Base-by-base conservation (phyloP, 139 green algal species). In the Chlamydomonas schloesseri region DNA sequence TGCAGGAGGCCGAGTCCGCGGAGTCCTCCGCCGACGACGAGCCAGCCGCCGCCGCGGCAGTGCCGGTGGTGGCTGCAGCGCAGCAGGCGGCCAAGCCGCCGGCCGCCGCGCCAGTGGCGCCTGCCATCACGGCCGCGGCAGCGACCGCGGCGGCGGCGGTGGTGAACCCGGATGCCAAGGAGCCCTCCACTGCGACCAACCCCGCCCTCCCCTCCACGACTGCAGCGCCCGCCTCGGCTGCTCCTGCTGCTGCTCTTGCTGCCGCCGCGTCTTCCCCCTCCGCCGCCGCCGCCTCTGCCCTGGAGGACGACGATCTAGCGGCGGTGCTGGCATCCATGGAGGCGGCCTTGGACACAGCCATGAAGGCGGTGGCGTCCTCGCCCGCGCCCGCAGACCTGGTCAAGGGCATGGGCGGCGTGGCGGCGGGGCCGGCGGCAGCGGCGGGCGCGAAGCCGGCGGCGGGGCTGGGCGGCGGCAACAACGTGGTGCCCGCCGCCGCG, bases 321-420 rank as follows among this genome's bases (percentile, higher is more conserved):
- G 77, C 62, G 21, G 77, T 65, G n/a, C 62, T 86, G 80, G 80
- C 67, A 33, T 50, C 47, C 28, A 77, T 78, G 80, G 68, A 86
- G 47, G 80, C 80, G 13, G 67, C 68, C 11, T 33, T 86, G 50
- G 80, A 86, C 33, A 86, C 11, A 3, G 68, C 67, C 26, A 36
- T 76, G 1, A 77, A 70, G 67, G 80, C 80, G 10, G 68, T 76
- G 13, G 10, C 80, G 0, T 57, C 67, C 8, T 8, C 67, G 10
- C 80, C 67, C 3, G 21, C 34, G 46, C 20, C 78, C 21, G 34
- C 47, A 17, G 13, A 46, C 15, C 24, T 50, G 18, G 13, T 34
- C 28, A 2, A 50, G 42, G 42, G 42, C 42, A 50, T 50, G 42
- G 42, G 42, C 6, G 62, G 42, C 0, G 58, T 5, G 47, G 2